A percentile compares a stretch with the other conserved stretches of the same genome.
Evolutionary conservation across 257 asterid species (phyloP).

Genomic region (Nicotiana tomentosiformis): DNA sequence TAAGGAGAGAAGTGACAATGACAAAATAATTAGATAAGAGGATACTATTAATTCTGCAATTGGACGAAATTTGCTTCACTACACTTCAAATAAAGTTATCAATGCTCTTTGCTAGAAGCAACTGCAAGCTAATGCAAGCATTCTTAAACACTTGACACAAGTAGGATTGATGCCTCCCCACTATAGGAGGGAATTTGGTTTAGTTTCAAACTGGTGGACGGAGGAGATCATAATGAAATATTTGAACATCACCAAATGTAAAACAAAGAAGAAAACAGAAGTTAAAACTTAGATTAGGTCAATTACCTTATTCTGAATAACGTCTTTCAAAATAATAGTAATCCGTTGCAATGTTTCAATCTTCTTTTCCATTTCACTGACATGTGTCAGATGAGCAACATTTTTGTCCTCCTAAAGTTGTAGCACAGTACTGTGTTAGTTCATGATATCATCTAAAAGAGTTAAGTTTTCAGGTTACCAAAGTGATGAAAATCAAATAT

Average conservation of each 20-base stretch:
- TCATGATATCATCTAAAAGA: conserved; percentile 14
- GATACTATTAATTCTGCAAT: no score
- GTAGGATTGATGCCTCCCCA: not conserved
- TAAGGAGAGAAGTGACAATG: not conserved
- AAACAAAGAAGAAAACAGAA: not conserved
- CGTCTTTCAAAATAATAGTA: conserved; percentile 86
- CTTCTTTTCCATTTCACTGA: conserved; percentile 93
- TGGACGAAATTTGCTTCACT: not conserved
- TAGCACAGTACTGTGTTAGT: conserved; percentile 3
- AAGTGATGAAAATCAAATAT: not conserved
- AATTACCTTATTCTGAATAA: conserved; percentile 85
- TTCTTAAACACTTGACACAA: not conserved
- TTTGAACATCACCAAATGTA: not conserved
- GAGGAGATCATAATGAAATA: not conserved
- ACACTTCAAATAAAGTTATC: not conserved
- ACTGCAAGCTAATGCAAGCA: not conserved
- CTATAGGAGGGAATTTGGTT: not conserved
- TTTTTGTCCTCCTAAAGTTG: conserved; percentile 79
- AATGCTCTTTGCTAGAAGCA: not conserved
- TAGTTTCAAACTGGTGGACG: not conserved
- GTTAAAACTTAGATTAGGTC: conserved; percentile 9
- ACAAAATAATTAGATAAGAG: not conserved
- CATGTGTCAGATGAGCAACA: conserved; percentile 93
- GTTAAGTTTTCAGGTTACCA: not conserved
- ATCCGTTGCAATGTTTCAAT: conserved; percentile 80